Base-by-base conservation (phyloP, 208 protist species). In the Acanthamoeba healyi region DNA sequence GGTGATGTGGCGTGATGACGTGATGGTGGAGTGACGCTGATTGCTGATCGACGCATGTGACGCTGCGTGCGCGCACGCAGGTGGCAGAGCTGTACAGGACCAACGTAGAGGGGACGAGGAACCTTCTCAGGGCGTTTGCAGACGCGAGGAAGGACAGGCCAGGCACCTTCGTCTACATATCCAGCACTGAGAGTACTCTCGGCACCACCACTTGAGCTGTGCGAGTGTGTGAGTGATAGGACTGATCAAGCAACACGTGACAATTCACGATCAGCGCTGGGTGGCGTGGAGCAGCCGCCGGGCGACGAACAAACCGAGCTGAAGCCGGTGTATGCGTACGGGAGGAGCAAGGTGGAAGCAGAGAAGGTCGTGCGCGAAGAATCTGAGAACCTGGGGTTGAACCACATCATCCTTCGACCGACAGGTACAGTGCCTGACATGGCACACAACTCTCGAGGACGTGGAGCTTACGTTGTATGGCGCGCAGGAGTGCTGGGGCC, bases 81-180 rank as follows among this genome's bases (percentile, higher is more conserved):
- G 82, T 90, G 54, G 15, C n/a, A 1, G 54, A 10, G 12, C 54
- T 90, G 14, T 90, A 90, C 36, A 40, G 32, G 36, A 70, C 56
- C 54, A 90, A 90, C 36, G 82, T 90, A 4, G 82, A 90, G 54
- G 82, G 82, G 7, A 90, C 82, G n/a, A 22, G 82, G 24, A 90
- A 90, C 36, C 82, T 90, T 1, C 42, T 90, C 9, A 63, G 0
- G 6, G 54, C 46, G 32, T 90, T 63, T 32, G 82, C 58, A 14
- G 36, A 63, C 0, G 82, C 49, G 3, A 36, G 56, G 24, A 14
- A 46, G 22, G 58, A 29, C 32, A 22, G 32, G 42, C 15, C 4
- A 6, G 82, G 82, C 82, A 63, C 54, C 29, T 90, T 90, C 82
- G 70, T 90, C 58, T 90, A 90, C 42, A 46, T 90, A n/a, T 90